Evolutionary conservation across 108 stramenopile genomes (phyloP), one percentile per base, ranked within the genome.

Genomic region (Skeletonema menzelii): DNA sequence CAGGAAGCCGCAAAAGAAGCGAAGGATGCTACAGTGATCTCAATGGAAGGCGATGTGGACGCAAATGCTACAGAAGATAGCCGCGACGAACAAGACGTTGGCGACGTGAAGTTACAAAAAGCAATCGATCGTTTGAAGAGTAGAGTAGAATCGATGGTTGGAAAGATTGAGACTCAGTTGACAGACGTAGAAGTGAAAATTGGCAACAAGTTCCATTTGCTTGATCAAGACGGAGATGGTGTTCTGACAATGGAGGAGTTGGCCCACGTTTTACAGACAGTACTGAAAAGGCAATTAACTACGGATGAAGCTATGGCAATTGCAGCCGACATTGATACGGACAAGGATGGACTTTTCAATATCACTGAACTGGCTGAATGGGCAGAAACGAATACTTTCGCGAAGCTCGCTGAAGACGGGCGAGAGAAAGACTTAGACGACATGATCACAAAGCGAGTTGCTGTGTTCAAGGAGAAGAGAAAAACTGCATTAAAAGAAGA

Each of bases 141-240:
- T 34, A 76, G 86, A 62, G 80, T 99, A 49, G 88, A 89, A 46
- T 85, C 86, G 24, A 98, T 99, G 97, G 94, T 98, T 47, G 91
- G 88, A 27, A 92, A 91, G 49, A 91, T 98, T 65, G 97, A 98
- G 82, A 71, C 80, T 10, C 94, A 97, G 67, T 87, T 99, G 24
- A 81, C 93, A 28, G 83, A 88, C 68, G 93, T 91, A 15, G 92
- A 98, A 58, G 83, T 86, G 37, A 88, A 89, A 49, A 96, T 99
- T 72, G 98, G 98, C 17, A 94, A 97, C 73, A 97, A 96, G 72
- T 91, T 99, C 59, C 94, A 97, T 58, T 81, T 96, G 63, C 81
- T 99, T n/a, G 99, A 99, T 84, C 90, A 93, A 59, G 99, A 99
- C 83, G 75, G 75, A 53, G 98, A 99, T 82, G 98, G 96, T 32